Percentiles rank a stretch among this genome's conserved stretches.
Evolutionary conservation across 805 yeast genomes (phyloP).

Genomic region (Lachancea quebecensis): DNA sequence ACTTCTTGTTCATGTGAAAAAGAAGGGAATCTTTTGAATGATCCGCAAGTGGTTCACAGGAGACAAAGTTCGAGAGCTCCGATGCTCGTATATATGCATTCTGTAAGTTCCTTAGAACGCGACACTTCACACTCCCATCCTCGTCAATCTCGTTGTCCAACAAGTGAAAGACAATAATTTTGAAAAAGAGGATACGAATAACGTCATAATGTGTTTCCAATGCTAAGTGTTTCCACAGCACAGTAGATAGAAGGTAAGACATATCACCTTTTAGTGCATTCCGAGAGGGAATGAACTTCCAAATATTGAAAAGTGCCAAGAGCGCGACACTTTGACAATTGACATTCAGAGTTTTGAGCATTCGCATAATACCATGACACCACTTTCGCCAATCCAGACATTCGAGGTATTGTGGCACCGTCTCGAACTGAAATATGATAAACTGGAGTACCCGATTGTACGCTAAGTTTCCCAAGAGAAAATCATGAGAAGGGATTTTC

Average conservation of each 20-base stretch:
- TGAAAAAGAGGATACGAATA: conserved; percentile 6
- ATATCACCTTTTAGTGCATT: conserved; percentile 6
- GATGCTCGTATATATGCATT: not conserved
- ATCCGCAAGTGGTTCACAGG: not conserved
- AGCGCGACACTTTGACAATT: conserved; percentile 23
- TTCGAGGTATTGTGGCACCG: conserved; percentile 5
- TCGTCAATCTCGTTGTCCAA: not conserved
- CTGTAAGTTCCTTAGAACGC: not conserved
- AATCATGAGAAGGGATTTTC: conserved; percentile 25
- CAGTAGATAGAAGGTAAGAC: conserved; percentile 9
- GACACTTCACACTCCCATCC: not conserved
- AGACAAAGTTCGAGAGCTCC: not conserved
- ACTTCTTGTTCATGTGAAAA: conserved; percentile 23
- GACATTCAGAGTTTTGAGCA: conserved; percentile 21
- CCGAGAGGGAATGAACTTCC: conserved; percentile 19
- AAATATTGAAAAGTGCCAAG: conserved; percentile 24
- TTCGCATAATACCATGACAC: conserved; percentile 20
- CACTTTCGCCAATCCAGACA: conserved; percentile 25
- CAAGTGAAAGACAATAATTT: conserved; percentile 9
- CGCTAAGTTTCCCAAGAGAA: conserved; percentile 19
- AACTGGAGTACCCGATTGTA: conserved; percentile 24
- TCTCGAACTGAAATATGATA: conserved; percentile 17
- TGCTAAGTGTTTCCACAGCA: conserved; percentile 16
- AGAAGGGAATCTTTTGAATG: conserved; percentile 10
- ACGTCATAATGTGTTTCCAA: conserved; percentile 15